Percentiles rank a stretch among this genome's conserved stretches.
phyloP scores from a whole-genome alignment of 768 basidiomycete genomes.

The Mycena kentingensis region DNA sequence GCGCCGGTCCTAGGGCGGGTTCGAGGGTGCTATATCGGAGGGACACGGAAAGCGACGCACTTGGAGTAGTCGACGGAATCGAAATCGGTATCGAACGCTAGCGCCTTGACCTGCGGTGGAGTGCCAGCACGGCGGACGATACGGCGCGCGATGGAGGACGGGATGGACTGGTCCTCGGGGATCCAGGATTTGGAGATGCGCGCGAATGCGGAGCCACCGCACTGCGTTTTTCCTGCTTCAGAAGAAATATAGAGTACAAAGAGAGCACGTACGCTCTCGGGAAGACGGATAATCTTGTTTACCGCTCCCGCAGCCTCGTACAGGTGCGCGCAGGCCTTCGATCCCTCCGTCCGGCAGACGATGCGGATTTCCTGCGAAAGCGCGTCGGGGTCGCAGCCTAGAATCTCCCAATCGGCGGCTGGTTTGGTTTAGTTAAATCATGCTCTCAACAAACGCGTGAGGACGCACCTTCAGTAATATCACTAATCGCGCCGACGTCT shows the following conservation, averaged over 20 bases:
- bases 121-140: slow-evolving; percentile 13
- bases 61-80: slow-evolving; percentile 10
- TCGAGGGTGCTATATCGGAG: too few relatives aligned
- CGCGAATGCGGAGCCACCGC: slow-evolving; percentile 15
- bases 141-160: slow-evolving; percentile 1
- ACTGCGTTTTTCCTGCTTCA: background rate
- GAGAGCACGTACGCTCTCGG: slow-evolving; percentile 30
- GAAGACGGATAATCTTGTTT: slow-evolving; percentile 37
- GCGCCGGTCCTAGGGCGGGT: slow-evolving; percentile 4
- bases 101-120: slow-evolving; percentile 13
- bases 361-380: slow-evolving; percentile 36
- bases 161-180: slow-evolving; percentile 16
- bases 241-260: background rate
- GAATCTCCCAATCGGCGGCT: slow-evolving; percentile 43
- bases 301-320: slow-evolving; percentile 32
- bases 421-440: slow-evolving; percentile 34
- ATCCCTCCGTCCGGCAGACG: slow-evolving; percentile 30
- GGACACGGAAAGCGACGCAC: slow-evolving; percentile 1
- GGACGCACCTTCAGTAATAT: background rate
- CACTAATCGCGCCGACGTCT: too few relatives aligned
- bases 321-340: slow-evolving; percentile 34
- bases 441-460: slow-evolving; percentile 17
- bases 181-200: slow-evolving; percentile 10
- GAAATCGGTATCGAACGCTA: slow-evolving; percentile 19
- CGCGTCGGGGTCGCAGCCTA: slow-evolving; percentile 35